Conservation (phyloP, 1,139 yeast species). For the Pichia norvegensis region DNA sequence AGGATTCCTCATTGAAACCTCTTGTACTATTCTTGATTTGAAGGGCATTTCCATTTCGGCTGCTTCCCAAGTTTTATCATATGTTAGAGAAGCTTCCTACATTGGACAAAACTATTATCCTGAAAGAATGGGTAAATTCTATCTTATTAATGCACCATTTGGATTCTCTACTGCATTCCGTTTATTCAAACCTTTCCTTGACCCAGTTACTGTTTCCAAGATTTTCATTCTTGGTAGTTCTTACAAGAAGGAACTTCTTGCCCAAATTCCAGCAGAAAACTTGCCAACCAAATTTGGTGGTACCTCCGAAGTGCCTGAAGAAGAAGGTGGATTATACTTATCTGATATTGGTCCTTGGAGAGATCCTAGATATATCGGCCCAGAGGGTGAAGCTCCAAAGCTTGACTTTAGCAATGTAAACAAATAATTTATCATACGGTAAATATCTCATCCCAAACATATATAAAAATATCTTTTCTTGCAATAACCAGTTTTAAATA, state of each 20-base stretch:
- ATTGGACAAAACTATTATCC: slow-evolving; percentile 98
- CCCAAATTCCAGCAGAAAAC: slow-evolving; percentile 90
- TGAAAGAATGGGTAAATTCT: slow-evolving; percentile 99
- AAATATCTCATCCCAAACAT: background rate
- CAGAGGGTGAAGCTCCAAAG: slow-evolving; percentile 75
- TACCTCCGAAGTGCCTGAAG: slow-evolving; percentile 50
- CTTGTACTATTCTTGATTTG: slow-evolving; percentile 91
- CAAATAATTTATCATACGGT: too few relatives aligned
- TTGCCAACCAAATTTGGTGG: slow-evolving; percentile 92
- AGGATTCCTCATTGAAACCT: slow-evolving; percentile 79
- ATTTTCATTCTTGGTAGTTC: slow-evolving; percentile 78
- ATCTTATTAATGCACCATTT: slow-evolving; percentile 92
- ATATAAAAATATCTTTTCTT: background rate
- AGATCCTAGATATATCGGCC: slow-evolving; percentile 73
- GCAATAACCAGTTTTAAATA: background rate
- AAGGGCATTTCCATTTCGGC: slow-evolving; percentile 85
- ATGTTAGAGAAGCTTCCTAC: slow-evolving; percentile 85
- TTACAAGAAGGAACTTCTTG: slow-evolving; percentile 74
- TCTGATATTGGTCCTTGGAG: slow-evolving; percentile 98
- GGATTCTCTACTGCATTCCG: slow-evolving; percentile 93
- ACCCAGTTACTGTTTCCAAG: slow-evolving; percentile 96
- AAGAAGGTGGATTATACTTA: slow-evolving; percentile 73
- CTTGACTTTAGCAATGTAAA: background rate
- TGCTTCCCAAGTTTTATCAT: slow-evolving; percentile 78
- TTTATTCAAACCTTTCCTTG: slow-evolving; percentile 85